A percentile compares a stretch with the other conserved stretches of the same genome.
These are phyloP conservation scores for Phialophora tarda DNA, from an alignment of 2,329 filamentous ascomycete genomes.

Conservation along the genomic window DNA sequence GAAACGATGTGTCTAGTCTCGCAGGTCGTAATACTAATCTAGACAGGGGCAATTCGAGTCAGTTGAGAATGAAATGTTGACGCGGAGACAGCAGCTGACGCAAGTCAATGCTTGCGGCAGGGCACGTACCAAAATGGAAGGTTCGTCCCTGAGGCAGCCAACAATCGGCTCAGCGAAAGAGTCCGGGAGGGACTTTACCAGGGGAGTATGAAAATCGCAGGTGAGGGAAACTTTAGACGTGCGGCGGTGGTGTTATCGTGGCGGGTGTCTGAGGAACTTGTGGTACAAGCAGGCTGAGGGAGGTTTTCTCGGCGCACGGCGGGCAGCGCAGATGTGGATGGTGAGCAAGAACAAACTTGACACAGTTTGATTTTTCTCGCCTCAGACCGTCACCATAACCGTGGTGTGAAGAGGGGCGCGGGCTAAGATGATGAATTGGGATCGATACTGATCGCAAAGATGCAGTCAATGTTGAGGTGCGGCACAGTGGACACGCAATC, in stretches of 20 bases:
- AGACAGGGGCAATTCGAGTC: conserved; percentile 12
- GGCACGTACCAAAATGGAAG: conserved; percentile 30
- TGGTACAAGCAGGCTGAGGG: conserved; percentile 35
- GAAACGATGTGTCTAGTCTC: conserved; percentile 23
- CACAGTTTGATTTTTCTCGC: conserved; percentile 18
- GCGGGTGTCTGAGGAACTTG: conserved; percentile 21
- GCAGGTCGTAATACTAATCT: conserved; percentile 23
- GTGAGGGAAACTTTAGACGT: conserved; percentile 14
- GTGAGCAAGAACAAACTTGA: conserved; percentile 13
- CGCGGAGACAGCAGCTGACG: conserved; percentile 27
- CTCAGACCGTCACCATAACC: not conserved
- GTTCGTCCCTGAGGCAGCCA: conserved; percentile 23
- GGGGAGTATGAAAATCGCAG: conserved; percentile 14
- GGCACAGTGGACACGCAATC: conserved; percentile 7
- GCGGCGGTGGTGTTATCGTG: conserved; percentile 30
- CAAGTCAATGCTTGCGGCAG: conserved; percentile 15
- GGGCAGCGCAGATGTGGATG: conserved; percentile 23
- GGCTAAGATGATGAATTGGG: conserved; percentile 1
- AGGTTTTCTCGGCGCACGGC: conserved; percentile 32
- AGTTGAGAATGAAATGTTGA: conserved; percentile 26
- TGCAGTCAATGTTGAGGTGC: conserved; percentile 20
- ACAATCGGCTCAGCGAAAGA: conserved; percentile 28
- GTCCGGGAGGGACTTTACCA: conserved; percentile 16
- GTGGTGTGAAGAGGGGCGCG: not conserved
- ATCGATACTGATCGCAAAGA: conserved; percentile 21